Evolutionary conservation across 148 eudicot species (phyloP), one percentile per base, ranked within the genome.

Genomic region (Tetragonia tetragonoides): DNA sequence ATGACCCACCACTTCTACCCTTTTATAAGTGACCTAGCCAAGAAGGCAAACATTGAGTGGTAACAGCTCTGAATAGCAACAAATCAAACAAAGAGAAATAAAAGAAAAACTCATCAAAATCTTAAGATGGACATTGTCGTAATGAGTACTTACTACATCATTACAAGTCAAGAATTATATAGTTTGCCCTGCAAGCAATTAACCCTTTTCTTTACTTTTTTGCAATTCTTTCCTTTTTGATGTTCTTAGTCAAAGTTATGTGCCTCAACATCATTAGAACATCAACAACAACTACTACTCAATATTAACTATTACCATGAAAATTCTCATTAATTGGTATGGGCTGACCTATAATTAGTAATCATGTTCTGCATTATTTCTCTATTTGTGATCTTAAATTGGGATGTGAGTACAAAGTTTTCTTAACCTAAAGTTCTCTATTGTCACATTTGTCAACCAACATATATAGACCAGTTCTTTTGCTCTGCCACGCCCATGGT

Each of bases 161-260:
- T 85, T 79, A 73, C 67, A 59, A 28, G 68, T 68, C 61, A 82
- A 77, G 76, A 85, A 79, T 72, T 65, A 85, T 73, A 67, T 72
- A 68, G 67, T 70, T 82, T 82, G 76, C 78, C 78, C 70, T 73
- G 7, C 79, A 82, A 85, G 87, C 87, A 76, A 79, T 79, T 60
- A 81, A 54, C 67, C 46, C 39, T 70, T 79, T 75, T 62, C 17
- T n/a, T 21, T 12, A 20, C 44, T 9, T 49, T 40, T 24, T 56
- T 41, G 14, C 41, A 67, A 70, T 42, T 76, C 62, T 53, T 66
- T 15, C 18, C 37, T 38, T 62, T 78, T 34, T 54, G 16, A 7
- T 46, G 20, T 63, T 37, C 42, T 16, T 53, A 44, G 81, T 78
- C 81, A 78, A 78, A 78, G 39, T 64, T 23, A 80, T 74, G 80